Evolutionary conservation across 2,329 filamentous ascomycete genomes (phyloP).

Genomic region (Lecanosticta acicola): DNA sequence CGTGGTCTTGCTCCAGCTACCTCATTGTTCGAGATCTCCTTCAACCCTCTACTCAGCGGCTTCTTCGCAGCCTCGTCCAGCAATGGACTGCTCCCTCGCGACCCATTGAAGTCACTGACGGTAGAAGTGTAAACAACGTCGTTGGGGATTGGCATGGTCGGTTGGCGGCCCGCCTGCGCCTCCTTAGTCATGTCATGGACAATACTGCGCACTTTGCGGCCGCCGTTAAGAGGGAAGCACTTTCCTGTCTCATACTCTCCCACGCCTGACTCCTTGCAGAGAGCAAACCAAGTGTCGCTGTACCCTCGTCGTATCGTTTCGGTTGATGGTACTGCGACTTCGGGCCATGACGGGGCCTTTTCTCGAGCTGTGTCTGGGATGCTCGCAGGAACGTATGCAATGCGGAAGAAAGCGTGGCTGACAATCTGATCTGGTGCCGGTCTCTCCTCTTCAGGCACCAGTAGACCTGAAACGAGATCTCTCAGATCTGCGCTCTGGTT

Average conservation of each 20-base stretch:
- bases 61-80: conserved; percentile 23
- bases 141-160: conserved; percentile 45
- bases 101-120: conserved; percentile 30
- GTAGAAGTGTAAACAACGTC: conserved; percentile 44
- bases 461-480: conserved; percentile 68
- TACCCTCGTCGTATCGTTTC: conserved; percentile 43
- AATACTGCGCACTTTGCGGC: conserved; percentile 44
- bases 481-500: conserved; percentile 73
- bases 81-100: conserved; percentile 25
- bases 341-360: conserved; percentile 44
- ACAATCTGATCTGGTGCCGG: conserved; percentile 74
- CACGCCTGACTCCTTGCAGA: conserved; percentile 48
- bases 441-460: conserved; percentile 68
- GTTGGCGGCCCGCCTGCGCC: conserved; percentile 43
- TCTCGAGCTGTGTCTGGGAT: conserved; percentile 44
- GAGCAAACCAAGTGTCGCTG: conserved; percentile 46
- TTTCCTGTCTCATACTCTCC: conserved; percentile 45
- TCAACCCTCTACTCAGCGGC: conserved; percentile 38
- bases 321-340: conserved; percentile 39
- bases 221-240: conserved; percentile 43
- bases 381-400: conserved; percentile 63
- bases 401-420: conserved; percentile 71
- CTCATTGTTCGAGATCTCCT: conserved; percentile 45
- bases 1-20: conserved; percentile 22
- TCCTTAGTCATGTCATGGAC: conserved; percentile 47